Evolutionary conservation across 192 early-diverging fungal species (phyloP).

Genomic region (Umbelopsis vinacea): DNA sequence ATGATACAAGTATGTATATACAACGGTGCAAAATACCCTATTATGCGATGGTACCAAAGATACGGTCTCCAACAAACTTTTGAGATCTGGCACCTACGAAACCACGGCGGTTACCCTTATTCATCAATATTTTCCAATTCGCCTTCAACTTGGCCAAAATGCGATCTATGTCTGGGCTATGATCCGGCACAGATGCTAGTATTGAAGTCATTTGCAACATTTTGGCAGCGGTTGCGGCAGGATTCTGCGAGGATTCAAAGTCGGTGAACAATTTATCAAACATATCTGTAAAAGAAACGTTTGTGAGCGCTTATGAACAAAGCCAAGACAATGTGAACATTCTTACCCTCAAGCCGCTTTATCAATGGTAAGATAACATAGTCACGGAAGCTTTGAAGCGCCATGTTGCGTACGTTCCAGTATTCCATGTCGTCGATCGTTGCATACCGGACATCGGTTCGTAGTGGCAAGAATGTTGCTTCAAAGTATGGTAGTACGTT

Average conservation of each 20-base stretch:
- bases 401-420: slow-evolving; percentile 65
- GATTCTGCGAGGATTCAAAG: slow-evolving; percentile 66
- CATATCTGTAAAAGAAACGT: slow-evolving; percentile 48
- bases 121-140: slow-evolving; percentile 63
- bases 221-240: slow-evolving; percentile 65
- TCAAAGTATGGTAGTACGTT: slow-evolving; percentile 86
- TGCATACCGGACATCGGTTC: slow-evolving; percentile 46
- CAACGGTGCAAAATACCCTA: too few relatives aligned
- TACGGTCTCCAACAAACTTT: slow-evolving; percentile 6
- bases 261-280: slow-evolving; percentile 67
- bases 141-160: slow-evolving; percentile 54
- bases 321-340: not conserved
- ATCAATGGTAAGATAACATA: slow-evolving; percentile 66
- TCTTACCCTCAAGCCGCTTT: slow-evolving; percentile 64
- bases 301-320: not conserved
- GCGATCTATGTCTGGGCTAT: slow-evolving; percentile 55
- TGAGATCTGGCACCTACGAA: slow-evolving; percentile 51
- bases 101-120: slow-evolving; percentile 54
- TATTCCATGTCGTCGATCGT: slow-evolving; percentile 43
- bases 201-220: slow-evolving; percentile 77
- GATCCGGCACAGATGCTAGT: slow-evolving; percentile 55
- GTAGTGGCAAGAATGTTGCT: slow-evolving; percentile 82
- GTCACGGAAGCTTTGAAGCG: slow-evolving; percentile 68
- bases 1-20: too few relatives aligned
- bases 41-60: slow-evolving; percentile 20